Evolutionary conservation across 768 basidiomycete species (phyloP).

Genomic region (Xerocomus spinulosus): DNA sequence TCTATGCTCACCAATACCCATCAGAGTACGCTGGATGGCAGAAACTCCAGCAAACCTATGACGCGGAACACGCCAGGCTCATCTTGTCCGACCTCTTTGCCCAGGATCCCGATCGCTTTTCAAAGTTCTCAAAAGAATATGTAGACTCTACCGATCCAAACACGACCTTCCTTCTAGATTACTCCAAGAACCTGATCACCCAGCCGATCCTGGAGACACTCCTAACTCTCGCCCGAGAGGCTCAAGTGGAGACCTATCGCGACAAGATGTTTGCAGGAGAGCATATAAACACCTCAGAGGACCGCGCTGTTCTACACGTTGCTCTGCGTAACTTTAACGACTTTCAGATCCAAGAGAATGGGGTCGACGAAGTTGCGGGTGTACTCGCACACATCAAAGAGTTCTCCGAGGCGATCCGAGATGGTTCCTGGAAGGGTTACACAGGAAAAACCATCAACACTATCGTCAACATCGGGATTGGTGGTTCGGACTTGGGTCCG

Average conservation of each 20-base stretch:
- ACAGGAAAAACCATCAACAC: slow-evolving; percentile 92
- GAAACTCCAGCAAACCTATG: slow-evolving; percentile 82
- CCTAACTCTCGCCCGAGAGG: slow-evolving; percentile 78
- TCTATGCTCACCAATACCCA: background rate
- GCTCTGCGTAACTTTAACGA: slow-evolving; percentile 80
- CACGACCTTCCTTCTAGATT: slow-evolving; percentile 87
- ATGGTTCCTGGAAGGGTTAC: slow-evolving; percentile 93
- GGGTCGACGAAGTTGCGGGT: slow-evolving; percentile 73
- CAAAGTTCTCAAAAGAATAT: slow-evolving; percentile 79
- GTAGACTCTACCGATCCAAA: slow-evolving; percentile 57
- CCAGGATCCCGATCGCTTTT: slow-evolving; percentile 81
- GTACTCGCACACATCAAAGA: slow-evolving; percentile 90
- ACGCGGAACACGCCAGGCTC: slow-evolving; percentile 65
- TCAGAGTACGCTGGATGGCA: slow-evolving; percentile 88
- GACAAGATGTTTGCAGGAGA: slow-evolving; percentile 94
- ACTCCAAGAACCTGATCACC: slow-evolving; percentile 95
- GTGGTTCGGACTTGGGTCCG: slow-evolving; percentile 95
- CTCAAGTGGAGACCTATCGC: slow-evolving; percentile 75
- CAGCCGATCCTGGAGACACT: slow-evolving; percentile 76
- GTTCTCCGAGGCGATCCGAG: slow-evolving; percentile 81
- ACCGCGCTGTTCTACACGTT: slow-evolving; percentile 92
- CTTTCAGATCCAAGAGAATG: slow-evolving; percentile 75
- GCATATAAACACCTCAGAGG: slow-evolving; percentile 99
- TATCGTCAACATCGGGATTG: slow-evolving; percentile 98
- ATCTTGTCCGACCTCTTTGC: slow-evolving; percentile 91